Evolutionary conservation across 495 filamentous ascomycete genomes (phyloP).

Genomic region (Talaromyces ruber): DNA sequence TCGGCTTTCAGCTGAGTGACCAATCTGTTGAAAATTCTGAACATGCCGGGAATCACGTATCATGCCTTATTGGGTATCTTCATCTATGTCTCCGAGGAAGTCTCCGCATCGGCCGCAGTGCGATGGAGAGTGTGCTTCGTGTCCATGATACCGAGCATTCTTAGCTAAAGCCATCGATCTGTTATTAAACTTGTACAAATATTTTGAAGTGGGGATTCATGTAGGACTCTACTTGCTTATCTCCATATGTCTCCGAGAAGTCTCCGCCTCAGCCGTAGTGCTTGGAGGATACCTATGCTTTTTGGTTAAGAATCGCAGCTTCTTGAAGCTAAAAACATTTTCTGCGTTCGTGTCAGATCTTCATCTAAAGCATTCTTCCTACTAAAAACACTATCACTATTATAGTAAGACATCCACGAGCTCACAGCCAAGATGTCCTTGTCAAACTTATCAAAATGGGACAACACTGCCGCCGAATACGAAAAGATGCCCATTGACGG

Average conservation of each 20-base stretch:
- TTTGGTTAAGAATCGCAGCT: background rate
- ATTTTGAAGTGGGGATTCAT: no score
- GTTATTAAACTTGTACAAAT: no score
- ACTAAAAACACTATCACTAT: background rate
- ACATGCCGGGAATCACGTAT: no score
- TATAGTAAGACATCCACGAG: background rate
- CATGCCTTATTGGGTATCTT: no score
- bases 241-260: background rate
- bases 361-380: background rate
- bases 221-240: background rate
- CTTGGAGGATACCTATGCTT: background rate
- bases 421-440: background rate
- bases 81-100: no score
- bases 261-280: background rate
- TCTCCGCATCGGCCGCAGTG: no score
- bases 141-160: no score
- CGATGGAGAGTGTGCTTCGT: no score
- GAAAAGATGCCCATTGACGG: background rate
- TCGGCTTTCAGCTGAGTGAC: background rate
- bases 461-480: conserved; percentile 1
- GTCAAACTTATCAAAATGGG: background rate
- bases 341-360: background rate
- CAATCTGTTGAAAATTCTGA: no score
- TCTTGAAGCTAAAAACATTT: background rate
- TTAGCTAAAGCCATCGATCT: no score